phyloP scores from a whole-genome alignment of 2,329 filamentous ascomycete species.

The Cadophora gregata region DNA sequence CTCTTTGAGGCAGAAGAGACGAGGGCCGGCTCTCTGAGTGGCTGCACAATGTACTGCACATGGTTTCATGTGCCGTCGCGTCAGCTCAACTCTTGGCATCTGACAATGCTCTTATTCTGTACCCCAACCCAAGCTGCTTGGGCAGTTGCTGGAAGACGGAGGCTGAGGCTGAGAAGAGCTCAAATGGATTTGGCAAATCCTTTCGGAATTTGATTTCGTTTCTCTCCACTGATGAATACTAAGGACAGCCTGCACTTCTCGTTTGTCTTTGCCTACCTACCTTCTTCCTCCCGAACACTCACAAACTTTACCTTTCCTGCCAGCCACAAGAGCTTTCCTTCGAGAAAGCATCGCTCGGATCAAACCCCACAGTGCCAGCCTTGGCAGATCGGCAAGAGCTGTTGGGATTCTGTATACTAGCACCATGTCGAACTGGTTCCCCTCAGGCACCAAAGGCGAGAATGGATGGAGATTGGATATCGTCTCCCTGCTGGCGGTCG shows the following conservation, averaged over 20 bases:
- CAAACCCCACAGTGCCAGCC: slow-evolving; percentile 6
- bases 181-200: background rate
- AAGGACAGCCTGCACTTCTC: background rate
- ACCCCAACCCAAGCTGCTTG: background rate
- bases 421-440: slow-evolving; percentile 49
- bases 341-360: slow-evolving; percentile 1
- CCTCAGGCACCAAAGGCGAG: slow-evolving; percentile 47
- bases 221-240: background rate
- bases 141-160: too few species aligned
- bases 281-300: background rate
- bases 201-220: background rate
- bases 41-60: slow-evolving; percentile 1
- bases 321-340: background rate
- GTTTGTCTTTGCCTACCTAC: background rate
- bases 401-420: background rate
- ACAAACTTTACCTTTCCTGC: background rate
- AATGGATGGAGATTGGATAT: slow-evolving; percentile 63
- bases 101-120: background rate
- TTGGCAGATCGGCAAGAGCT: slow-evolving; percentile 3
- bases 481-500: slow-evolving; percentile 66
- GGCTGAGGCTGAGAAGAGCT: slow-evolving; percentile 14
- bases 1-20: slow-evolving; percentile 1
- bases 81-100: slow-evolving; percentile 10
- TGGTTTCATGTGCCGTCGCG: slow-evolving; percentile 13
- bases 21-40: background rate